Conservation (phyloP, 805 yeast genomes). For the Kluyveromyces starmeri region DNA sequence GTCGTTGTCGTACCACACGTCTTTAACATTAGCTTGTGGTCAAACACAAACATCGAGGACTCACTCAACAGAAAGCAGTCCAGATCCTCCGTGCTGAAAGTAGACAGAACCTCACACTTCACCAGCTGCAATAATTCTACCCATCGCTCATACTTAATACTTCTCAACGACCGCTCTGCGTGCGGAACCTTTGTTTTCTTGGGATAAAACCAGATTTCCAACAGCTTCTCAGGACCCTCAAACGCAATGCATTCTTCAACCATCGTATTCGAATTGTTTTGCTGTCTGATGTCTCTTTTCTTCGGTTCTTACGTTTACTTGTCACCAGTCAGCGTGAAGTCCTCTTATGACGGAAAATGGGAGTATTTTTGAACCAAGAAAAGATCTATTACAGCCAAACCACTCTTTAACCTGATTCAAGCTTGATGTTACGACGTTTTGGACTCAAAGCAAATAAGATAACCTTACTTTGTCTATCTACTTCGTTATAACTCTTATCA, state of each 20-base stretch:
- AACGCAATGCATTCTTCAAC: conserved; percentile 36
- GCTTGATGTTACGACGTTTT: too few species aligned
- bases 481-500: too few species aligned
- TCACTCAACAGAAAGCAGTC: conserved; percentile 86
- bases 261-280: background rate
- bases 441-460: too few species aligned
- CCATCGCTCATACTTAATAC: conserved; percentile 61
- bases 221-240: conserved; percentile 93
- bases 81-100: conserved; percentile 52
- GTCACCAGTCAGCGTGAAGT: too few species aligned
- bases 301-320: too few species aligned
- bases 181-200: conserved; percentile 30
- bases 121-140: conserved; percentile 68
- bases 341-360: too few species aligned
- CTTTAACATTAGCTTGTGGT: conserved; percentile 76
- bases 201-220: conserved; percentile 82
- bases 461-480: too few species aligned
- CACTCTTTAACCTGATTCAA: too few species aligned
- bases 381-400: too few species aligned
- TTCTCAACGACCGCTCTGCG: conserved; percentile 43
- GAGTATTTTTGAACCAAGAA: too few species aligned
- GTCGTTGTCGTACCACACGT: conserved; percentile 97
- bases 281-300: too few species aligned
- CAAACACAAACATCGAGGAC: conserved; percentile 81
- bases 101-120: conserved; percentile 80